These are phyloP conservation scores for Porphyrellus cyaneotinctus DNA, from an alignment of 768 basidiomycete species.

Conservation along the genomic window DNA sequence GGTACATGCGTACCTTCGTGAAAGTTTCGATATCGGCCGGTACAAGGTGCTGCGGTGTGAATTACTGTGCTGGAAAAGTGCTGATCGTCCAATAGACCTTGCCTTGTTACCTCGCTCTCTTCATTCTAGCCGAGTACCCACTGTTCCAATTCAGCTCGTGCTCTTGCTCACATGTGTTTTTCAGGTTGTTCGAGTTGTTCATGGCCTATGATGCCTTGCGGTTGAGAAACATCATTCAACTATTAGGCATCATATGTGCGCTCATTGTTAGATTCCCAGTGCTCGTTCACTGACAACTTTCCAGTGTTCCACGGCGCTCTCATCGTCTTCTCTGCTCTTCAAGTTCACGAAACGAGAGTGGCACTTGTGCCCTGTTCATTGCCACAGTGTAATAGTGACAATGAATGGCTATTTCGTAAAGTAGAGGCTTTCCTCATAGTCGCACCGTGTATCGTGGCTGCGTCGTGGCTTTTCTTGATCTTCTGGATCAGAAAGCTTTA, in stretches of 20 bases:
- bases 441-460: constrained; percentile 63
- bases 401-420: constrained; percentile 52
- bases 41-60: constrained; percentile 47
- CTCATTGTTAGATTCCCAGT: constrained; percentile 1
- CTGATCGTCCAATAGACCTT: constrained; percentile 49
- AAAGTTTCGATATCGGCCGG: constrained; percentile 16
- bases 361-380: constrained; percentile 44
- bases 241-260: constrained; percentile 68
- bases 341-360: constrained; percentile 67
- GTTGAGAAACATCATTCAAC: constrained; percentile 72
- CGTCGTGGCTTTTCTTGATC: constrained; percentile 60
- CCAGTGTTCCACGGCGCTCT: constrained; percentile 70
- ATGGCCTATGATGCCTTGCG: constrained; percentile 84
- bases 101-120: constrained; percentile 81
- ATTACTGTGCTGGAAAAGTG: background rate
- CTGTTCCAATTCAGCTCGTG: background rate
- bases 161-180: constrained; percentile 1
- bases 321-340: constrained; percentile 68
- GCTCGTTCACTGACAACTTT: constrained; percentile 1
- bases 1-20: constrained; percentile 42
- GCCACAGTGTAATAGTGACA: constrained; percentile 45
- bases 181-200: constrained; percentile 73
- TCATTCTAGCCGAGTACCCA: constrained; percentile 74
- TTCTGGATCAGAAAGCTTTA: constrained; percentile 71
- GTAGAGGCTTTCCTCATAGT: constrained; percentile 69